Evolutionary conservation across 257 asterid species (phyloP).

Genomic region (Verbascum thapsus): DNA sequence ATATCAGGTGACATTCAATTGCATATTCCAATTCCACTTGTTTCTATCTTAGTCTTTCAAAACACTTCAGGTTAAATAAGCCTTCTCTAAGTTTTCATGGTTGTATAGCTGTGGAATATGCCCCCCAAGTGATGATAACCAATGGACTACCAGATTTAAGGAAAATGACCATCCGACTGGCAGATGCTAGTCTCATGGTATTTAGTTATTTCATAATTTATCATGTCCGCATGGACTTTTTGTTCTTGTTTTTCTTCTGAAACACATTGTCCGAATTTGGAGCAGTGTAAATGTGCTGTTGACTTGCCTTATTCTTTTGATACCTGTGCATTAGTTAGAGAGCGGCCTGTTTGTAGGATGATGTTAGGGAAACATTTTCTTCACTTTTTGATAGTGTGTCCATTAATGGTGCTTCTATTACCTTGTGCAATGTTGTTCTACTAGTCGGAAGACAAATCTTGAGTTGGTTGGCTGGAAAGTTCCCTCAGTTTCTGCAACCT

Average conservation of each 20-base stretch:
- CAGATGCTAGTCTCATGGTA: slow-evolving; percentile 16
- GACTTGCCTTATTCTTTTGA: slow-evolving; percentile 17
- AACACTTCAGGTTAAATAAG: slow-evolving; percentile 15
- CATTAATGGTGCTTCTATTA: slow-evolving; percentile 11
- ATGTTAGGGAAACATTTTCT: background rate
- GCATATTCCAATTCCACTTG: slow-evolving; percentile 2
- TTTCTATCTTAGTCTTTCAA: background rate
- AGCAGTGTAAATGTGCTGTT: slow-evolving; percentile 2
- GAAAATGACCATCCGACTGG: slow-evolving; percentile 4
- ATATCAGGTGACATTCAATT: no score
- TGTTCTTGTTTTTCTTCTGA: background rate
- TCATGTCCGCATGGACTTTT: background rate
- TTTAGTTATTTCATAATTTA: background rate
- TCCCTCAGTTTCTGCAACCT: slow-evolving; percentile 7
- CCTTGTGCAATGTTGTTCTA: slow-evolving; percentile 22
- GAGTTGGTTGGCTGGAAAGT: slow-evolving; percentile 22
- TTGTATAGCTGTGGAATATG: background rate
- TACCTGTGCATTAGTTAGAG: slow-evolving; percentile 18
- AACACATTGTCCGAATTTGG: slow-evolving; percentile 9
- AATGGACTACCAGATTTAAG: slow-evolving; percentile 16
- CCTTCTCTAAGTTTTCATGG: slow-evolving; percentile 16
- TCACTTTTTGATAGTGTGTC: slow-evolving; percentile 19
- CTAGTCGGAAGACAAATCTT: slow-evolving; percentile 22
- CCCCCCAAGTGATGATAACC: background rate
- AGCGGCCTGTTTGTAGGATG: slow-evolving; percentile 21